Evolutionary conservation across 2,329 filamentous ascomycete genomes (phyloP), one percentile per base, ranked within the genome.

Genomic region (Penicillium sp.): DNA sequence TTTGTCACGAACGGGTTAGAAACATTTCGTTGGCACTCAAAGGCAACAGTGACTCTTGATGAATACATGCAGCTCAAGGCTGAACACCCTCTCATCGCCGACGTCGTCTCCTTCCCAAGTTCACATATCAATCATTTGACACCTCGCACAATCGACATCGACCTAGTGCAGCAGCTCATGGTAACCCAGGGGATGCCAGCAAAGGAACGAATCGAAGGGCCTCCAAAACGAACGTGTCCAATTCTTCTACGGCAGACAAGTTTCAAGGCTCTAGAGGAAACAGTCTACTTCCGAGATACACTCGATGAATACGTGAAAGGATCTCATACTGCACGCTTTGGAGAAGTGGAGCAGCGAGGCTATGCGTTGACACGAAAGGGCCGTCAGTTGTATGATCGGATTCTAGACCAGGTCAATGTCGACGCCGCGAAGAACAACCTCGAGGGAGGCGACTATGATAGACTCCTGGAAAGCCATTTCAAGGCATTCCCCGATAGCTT

Each of bases 101-200:
- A 85, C 58, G 79, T 85, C 45, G 81, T 73, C 35, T 77, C 70
- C 26, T 79, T 80, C 33, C 69, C 66, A 6, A 81, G 74, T 30
- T 73, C 81, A 1, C 84, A 86, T 64, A 83, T 85, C 66, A 86
- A 85, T 62, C 84, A 85, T 58, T 76, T 86, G 1, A 85, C 84
- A 0, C 84, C 84, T 0, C 75, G 82, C 1, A 83, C 82, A 0
- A 72, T 85, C 3, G 79, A 85, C 58, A 85, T 86, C 28, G 74
- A 78, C 10, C 66, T 75, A 0, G 81, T 78, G 0, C 82, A 85
- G 57, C 50, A 65, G 2, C 64, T 66, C 3, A 86, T 86, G 84
- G 53, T 70, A 0, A 60, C 65, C 0, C 68, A 69, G 2, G 79
- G 79, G 0, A 74, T 86, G 58, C 68, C 76, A 0, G 79, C 76